Conservation (phyloP, 106 monocot genomes). For the Platanthera guangdongensis region DNA sequence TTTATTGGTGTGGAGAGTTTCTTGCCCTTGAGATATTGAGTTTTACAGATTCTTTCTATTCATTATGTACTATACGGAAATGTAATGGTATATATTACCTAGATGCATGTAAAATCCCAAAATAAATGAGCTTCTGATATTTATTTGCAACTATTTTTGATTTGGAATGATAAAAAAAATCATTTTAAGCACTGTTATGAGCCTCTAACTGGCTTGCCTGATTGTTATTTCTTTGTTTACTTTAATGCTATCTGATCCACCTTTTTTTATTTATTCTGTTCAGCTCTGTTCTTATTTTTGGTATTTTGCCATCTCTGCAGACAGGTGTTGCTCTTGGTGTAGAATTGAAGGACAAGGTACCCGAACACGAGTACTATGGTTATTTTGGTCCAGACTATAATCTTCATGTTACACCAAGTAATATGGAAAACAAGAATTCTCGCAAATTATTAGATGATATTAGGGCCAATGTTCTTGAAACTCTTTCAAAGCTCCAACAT, state of each 20-base stretch:
- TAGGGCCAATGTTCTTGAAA: constrained; percentile 17
- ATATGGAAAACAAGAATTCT: constrained; percentile 36
- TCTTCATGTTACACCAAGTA: constrained; percentile 28
- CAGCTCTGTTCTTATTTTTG: neutral
- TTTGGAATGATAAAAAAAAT: neutral
- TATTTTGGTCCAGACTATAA: constrained; percentile 32
- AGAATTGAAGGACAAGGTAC: constrained; percentile 12
- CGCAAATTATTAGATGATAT: constrained; percentile 20
- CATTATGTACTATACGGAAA: neutral
- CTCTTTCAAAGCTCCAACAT: constrained; percentile 26
- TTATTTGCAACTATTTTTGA: neutral
- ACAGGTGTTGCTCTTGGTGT: constrained; percentile 26
- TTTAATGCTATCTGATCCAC: neutral
- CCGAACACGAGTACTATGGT: constrained; percentile 26
- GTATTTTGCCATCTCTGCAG: constrained; percentile 7
- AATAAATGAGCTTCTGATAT: neutral
- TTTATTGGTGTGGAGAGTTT: neutral
- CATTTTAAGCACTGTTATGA: neutral
- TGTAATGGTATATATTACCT: neutral
- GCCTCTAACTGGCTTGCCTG: neutral
- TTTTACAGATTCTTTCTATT: neutral
- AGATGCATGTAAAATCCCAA: neutral
- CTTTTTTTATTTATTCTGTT: neutral
- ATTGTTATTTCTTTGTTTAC: neutral
- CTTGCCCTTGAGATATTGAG: neutral